Evolutionary conservation across 108 stramenopile genomes (phyloP).

Genomic region (Aurantiochytrium sp.): DNA sequence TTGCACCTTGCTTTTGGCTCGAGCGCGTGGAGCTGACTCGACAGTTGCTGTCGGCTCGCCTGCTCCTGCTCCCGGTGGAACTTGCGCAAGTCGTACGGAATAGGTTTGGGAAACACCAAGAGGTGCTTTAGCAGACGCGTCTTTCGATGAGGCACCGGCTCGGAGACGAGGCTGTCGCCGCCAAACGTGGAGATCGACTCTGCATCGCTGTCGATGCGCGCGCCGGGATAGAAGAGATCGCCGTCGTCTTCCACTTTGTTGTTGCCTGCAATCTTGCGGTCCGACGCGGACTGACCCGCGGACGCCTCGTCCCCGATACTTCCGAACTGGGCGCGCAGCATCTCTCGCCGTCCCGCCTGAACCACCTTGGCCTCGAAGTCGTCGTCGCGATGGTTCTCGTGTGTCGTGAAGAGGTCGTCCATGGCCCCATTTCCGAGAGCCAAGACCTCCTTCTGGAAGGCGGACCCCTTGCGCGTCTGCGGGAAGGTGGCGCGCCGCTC

Average conservation of each 20-base stretch:
- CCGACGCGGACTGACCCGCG: no score
- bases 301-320: not conserved
- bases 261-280: no score
- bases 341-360: not conserved
- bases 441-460: not conserved
- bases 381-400: not conserved
- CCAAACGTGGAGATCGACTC: not conserved
- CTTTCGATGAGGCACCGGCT: not conserved
- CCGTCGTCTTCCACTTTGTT: no score
- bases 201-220: not conserved
- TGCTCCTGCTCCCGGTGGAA: not conserved
- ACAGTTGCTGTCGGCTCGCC: not conserved
- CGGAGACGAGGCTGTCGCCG: not conserved
- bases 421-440: not conserved
- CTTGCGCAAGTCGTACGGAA: not conserved
- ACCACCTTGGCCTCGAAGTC: not conserved
- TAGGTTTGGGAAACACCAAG: not conserved
- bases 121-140: not conserved
- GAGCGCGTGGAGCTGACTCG: not conserved
- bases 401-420: slow-evolving; percentile 6
- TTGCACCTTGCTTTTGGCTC: not conserved
- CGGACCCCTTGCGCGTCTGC: not conserved
- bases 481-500: not conserved
- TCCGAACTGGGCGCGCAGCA: not conserved
- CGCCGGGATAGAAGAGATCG: no score